These are phyloP conservation scores for Pyricularia grisea DNA, from an alignment of 2,329 filamentous ascomycete species.

Conservation along the genomic window DNA sequence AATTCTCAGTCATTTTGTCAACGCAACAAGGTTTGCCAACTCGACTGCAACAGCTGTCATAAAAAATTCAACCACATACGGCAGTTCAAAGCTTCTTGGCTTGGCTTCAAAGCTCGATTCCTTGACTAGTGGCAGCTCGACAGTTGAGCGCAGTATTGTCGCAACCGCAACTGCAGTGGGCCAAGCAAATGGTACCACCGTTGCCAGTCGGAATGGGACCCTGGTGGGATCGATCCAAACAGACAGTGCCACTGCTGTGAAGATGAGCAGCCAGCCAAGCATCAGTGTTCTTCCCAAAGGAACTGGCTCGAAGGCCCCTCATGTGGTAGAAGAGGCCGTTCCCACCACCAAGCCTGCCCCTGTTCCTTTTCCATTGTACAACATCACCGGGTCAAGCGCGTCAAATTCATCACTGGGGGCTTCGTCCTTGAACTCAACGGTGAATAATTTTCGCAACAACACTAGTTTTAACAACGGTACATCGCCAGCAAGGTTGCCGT, in stretches of 20 bases:
- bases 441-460: background rate
- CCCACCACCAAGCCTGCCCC: background rate
- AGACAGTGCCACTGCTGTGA: background rate
- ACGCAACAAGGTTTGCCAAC: conserved; percentile 5
- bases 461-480: background rate
- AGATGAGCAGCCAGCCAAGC: background rate
- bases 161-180: background rate
- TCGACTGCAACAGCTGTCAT: background rate
- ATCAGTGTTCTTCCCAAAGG: background rate
- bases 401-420: background rate
- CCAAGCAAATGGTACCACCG: background rate
- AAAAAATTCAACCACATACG: background rate
- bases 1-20: background rate
- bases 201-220: background rate
- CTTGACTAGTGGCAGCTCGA: background rate
- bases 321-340: background rate
- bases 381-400: background rate
- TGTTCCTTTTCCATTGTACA: background rate
- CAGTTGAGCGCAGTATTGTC: background rate
- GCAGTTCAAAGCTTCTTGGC: background rate
- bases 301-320: background rate
- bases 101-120: background rate
- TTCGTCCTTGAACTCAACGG: background rate
- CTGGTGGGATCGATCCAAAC: background rate
- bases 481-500: background rate